Conservation (phyloP, 305 asterid genomes). For the Ruellia speciosa region DNA sequence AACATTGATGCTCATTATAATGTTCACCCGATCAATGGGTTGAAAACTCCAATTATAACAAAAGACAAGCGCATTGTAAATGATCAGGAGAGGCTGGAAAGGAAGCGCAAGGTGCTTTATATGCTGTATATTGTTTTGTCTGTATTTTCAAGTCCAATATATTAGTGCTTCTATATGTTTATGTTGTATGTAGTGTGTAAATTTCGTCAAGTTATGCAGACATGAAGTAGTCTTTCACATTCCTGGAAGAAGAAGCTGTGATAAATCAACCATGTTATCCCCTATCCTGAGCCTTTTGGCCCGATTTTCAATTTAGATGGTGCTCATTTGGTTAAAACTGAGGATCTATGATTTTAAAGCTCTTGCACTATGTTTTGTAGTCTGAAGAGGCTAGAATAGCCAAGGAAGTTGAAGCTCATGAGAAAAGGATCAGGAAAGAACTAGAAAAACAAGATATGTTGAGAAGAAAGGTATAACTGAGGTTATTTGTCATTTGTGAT, state of each 20-base stretch:
- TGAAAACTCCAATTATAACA: conserved; percentile 37
- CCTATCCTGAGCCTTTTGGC: conserved; percentile 1
- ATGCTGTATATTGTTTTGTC: conserved; percentile 10
- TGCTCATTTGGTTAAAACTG: conserved; percentile 16
- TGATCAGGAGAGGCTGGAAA: conserved; percentile 65
- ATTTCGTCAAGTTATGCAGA: neutral
- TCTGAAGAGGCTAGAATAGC: conserved; percentile 78
- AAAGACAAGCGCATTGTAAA: conserved; percentile 43
- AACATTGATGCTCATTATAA: conserved; percentile 40
- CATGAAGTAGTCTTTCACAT: neutral
- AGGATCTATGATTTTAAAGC: conserved; percentile 9
- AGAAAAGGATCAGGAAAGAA: conserved; percentile 79
- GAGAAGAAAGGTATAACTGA: conserved; percentile 56
- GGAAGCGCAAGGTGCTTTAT: conserved; percentile 70
- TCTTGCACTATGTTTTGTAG: conserved; percentile 31
- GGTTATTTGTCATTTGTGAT: conserved; percentile 11
- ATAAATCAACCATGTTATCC: conserved; percentile 1
- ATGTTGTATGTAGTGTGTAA: neutral
- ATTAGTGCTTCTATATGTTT: neutral
- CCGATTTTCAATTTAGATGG: conserved; percentile 12
- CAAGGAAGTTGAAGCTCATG: conserved; percentile 81
- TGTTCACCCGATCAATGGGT: conserved; percentile 35
- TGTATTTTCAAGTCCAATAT: neutral
- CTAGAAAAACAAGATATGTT: conserved; percentile 78
- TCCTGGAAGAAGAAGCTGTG: neutral